Percentiles rank a stretch among this genome's conserved stretches.
These are phyloP conservation scores for Oehlia diaphana DNA, from an alignment of 192 early-diverging fungal genomes.

Conservation along the genomic window DNA sequence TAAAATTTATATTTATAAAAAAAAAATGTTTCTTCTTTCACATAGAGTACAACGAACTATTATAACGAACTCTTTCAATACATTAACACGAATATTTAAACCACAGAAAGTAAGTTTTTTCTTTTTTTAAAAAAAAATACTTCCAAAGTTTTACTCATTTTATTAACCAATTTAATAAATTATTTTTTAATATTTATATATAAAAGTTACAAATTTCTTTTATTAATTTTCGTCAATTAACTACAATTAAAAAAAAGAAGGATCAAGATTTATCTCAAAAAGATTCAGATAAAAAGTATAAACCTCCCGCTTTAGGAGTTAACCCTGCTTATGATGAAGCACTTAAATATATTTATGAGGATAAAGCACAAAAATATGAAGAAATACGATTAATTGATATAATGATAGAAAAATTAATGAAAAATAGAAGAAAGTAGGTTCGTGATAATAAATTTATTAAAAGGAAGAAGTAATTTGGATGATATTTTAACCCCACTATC, in stretches of 20 bases:
- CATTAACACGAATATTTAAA: not conserved
- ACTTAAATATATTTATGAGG: constrained; percentile 64
- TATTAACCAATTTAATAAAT: no score
- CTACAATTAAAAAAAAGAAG: not conserved
- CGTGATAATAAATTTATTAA: not conserved
- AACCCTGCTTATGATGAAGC: constrained; percentile 77
- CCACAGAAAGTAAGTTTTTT: not conserved
- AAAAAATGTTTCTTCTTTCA: not conserved
- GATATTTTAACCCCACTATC: no score
- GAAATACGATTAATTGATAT: constrained; percentile 44
- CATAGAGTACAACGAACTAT: not conserved
- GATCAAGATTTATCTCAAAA: not conserved
- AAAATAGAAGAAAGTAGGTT: constrained; percentile 34
- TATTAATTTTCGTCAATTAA: not conserved
- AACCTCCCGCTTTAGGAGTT: constrained; percentile 52
- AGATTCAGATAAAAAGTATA: not conserved
- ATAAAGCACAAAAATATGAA: constrained; percentile 52
- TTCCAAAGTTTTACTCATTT: no score
- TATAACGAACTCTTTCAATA: not conserved
- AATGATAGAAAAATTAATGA: constrained; percentile 36
- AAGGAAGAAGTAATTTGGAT: no score
- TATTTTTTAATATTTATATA: not conserved
- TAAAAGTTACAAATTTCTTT: not conserved
- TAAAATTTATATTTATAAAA: no score
- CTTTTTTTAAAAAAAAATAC: no score